Conservation (phyloP, 768 basidiomycete genomes). For the Udeniomyces megalosporus region DNA sequence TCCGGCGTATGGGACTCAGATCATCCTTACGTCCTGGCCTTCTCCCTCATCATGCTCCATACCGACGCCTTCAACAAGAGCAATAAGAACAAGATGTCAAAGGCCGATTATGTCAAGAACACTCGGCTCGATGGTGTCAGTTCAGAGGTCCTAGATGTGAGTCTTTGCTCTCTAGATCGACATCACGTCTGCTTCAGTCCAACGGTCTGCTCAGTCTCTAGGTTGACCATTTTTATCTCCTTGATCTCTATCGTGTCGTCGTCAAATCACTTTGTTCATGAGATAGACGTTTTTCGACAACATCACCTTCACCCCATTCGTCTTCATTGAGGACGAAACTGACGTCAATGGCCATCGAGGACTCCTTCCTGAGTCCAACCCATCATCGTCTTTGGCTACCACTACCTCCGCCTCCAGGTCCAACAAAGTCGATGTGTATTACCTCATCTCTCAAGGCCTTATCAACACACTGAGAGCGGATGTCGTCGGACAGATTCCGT, state of each 20-base stretch:
- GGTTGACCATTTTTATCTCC: too few species aligned
- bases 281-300: constrained; percentile 98
- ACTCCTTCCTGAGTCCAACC: constrained; percentile 33
- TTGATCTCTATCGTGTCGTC: not conserved
- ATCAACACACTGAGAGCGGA: constrained; percentile 54
- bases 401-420: constrained; percentile 4
- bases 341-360: constrained; percentile 48
- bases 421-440: constrained; percentile 76
- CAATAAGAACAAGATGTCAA: constrained; percentile 95
- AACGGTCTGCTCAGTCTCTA: too few species aligned
- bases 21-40: constrained; percentile 87
- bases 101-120: constrained; percentile 83
- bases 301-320: constrained; percentile 86
- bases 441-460: constrained; percentile 54
- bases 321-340: constrained; percentile 59
- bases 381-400: not conserved
- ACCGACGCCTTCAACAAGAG: constrained; percentile 97
- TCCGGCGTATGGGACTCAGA: constrained; percentile 38
- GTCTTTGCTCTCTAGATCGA: constrained; percentile 22
- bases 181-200: too few species aligned
- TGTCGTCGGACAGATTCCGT: constrained; percentile 43
- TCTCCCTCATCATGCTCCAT: constrained; percentile 96
- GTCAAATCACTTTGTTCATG: not conserved
- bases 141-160: constrained; percentile 69
- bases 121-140: constrained; percentile 70